phyloP scores from a whole-genome alignment of 495 filamentous ascomycete species.

The Cercophora scortea region DNA sequence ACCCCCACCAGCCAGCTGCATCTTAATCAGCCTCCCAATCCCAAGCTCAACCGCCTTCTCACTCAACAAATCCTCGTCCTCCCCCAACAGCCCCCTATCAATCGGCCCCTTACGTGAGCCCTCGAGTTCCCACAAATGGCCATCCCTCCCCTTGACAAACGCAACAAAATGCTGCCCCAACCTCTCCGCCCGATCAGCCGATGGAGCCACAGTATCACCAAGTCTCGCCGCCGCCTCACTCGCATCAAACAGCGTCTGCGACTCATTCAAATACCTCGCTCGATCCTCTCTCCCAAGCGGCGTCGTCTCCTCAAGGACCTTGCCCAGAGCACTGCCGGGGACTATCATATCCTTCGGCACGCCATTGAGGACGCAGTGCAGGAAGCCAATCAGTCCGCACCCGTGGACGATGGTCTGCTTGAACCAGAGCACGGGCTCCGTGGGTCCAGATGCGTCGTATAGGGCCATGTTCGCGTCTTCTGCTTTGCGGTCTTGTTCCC shows the following conservation, averaged over 20 bases:
- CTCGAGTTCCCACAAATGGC: constrained; percentile 76
- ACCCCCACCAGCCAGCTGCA: constrained; percentile 32
- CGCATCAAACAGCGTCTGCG: constrained; percentile 37
- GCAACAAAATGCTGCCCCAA: constrained; percentile 65
- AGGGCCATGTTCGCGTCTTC: constrained; percentile 45
- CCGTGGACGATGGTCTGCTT: constrained; percentile 85
- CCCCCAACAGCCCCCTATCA: constrained; percentile 53
- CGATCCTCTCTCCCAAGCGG: constrained; percentile 45
- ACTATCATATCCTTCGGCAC: constrained; percentile 41
- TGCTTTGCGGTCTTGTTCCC: constrained; percentile 45
- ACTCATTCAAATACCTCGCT: constrained; percentile 66
- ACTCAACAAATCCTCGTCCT: constrained; percentile 63
- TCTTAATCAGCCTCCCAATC: constrained; percentile 45
- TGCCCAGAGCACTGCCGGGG: constrained; percentile 32
- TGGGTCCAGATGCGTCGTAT: constrained; percentile 25
- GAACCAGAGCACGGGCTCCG: constrained; percentile 65
- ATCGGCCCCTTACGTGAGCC: constrained; percentile 65
- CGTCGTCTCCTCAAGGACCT: constrained; percentile 33
- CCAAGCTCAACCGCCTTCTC: constrained; percentile 55
- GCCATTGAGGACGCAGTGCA: constrained; percentile 61
- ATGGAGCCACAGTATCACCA: neutral
- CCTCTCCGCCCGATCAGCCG: constrained; percentile 46
- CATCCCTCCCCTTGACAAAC: constrained; percentile 58
- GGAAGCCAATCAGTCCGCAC: constrained; percentile 75
- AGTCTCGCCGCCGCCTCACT: constrained; percentile 55